phyloP scores from a whole-genome alignment of 768 basidiomycete species.

The Suillus spraguei region DNA sequence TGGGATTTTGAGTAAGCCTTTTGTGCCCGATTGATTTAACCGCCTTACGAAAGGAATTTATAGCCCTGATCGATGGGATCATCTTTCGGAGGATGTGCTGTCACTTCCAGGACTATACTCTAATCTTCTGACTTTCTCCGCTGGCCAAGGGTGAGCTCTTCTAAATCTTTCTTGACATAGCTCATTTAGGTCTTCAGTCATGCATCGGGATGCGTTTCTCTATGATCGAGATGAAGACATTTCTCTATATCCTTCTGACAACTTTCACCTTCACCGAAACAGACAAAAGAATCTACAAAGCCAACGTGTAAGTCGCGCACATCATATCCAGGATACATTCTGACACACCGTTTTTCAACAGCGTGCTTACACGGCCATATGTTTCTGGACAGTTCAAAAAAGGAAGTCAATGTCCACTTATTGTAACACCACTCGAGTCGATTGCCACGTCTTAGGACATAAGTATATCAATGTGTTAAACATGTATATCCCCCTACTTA shows the following conservation, averaged over 20 bases:
- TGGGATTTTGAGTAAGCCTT: slow-evolving; percentile 75
- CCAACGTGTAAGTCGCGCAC: slow-evolving; percentile 57
- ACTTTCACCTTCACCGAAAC: slow-evolving; percentile 62
- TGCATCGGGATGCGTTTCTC: slow-evolving; percentile 86
- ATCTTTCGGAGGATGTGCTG: slow-evolving; percentile 68
- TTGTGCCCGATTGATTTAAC: background rate
- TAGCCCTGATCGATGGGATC: slow-evolving; percentile 84
- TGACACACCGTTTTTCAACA: slow-evolving; percentile 24
- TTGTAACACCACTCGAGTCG: slow-evolving; percentile 37
- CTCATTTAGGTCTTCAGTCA: slow-evolving; percentile 47
- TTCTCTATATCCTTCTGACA: slow-evolving; percentile 69
- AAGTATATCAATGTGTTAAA: background rate
- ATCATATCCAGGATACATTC: slow-evolving; percentile 7
- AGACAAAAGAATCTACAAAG: slow-evolving; percentile 53
- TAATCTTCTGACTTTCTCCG: slow-evolving; percentile 75
- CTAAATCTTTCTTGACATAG: background rate
- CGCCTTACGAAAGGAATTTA: slow-evolving; percentile 1
- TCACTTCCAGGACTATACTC: slow-evolving; percentile 72
- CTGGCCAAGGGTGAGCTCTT: slow-evolving; percentile 67
- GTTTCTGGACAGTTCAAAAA: slow-evolving; percentile 51
- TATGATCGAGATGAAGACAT: slow-evolving; percentile 80
- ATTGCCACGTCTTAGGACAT: background rate
- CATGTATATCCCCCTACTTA: background rate
- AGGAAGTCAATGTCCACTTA: slow-evolving; percentile 65
- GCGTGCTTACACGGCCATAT: slow-evolving; percentile 69